Conservation (phyloP, 352 stramenopile species). For the Pythium aristosporum region DNA sequence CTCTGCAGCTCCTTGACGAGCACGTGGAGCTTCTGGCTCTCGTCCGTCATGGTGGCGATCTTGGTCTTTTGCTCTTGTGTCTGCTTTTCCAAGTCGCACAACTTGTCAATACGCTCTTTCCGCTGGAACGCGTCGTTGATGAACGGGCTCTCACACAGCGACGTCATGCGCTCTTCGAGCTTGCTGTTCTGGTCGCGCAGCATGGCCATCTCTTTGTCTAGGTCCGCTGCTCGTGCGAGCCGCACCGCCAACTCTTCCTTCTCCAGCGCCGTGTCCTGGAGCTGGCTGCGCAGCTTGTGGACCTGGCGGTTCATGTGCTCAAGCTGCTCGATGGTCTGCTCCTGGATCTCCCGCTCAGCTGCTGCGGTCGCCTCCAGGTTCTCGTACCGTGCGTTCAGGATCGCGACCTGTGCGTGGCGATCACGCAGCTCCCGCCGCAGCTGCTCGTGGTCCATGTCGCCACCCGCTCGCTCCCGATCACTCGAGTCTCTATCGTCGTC, state of each 20-base stretch:
- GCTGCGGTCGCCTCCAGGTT: slow-evolving; percentile 81
- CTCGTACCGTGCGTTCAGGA: slow-evolving; percentile 89
- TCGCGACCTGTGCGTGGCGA: slow-evolving; percentile 74
- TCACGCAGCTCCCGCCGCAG: slow-evolving; percentile 79
- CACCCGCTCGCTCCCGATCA: neutral
- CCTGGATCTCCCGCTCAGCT: slow-evolving; percentile 87
- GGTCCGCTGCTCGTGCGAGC: slow-evolving; percentile 58
- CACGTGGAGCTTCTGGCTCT: slow-evolving; percentile 80
- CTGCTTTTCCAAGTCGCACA: slow-evolving; percentile 84
- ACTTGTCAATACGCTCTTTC: slow-evolving; percentile 83
- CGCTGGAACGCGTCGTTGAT: slow-evolving; percentile 91
- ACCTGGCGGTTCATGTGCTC: slow-evolving; percentile 92
- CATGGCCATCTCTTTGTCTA: slow-evolving; percentile 78
- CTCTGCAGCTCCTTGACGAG: slow-evolving; percentile 83
- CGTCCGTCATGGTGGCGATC: slow-evolving; percentile 66
- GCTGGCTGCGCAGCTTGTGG: slow-evolving; percentile 79
- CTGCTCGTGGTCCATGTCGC: slow-evolving; percentile 43
- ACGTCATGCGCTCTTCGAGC: slow-evolving; percentile 89
- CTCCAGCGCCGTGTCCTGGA: slow-evolving; percentile 77
- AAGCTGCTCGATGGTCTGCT: slow-evolving; percentile 85
- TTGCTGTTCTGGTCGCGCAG: slow-evolving; percentile 81
- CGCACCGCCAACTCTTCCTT: slow-evolving; percentile 78
- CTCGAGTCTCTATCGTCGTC: slow-evolving; percentile 26
- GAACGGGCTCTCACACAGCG: slow-evolving; percentile 92
- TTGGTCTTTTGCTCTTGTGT: slow-evolving; percentile 74